Evolutionary conservation across 352 stramenopile genomes (phyloP).

Genomic region (Lagenidium giganteum): DNA sequence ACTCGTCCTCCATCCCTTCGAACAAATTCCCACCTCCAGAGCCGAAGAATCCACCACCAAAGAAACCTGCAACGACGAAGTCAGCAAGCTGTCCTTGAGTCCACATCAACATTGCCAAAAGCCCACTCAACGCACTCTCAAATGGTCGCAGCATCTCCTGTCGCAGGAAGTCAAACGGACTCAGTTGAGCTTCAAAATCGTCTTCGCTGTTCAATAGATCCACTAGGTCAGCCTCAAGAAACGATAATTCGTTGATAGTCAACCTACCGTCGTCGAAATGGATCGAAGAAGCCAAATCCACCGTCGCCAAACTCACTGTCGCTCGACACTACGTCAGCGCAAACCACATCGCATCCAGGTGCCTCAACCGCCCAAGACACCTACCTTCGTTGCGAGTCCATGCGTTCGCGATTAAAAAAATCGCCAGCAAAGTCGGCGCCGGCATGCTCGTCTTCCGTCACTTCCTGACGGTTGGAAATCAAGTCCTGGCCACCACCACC

Average conservation of each 20-base stretch:
- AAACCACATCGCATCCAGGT: neutral
- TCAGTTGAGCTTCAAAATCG: conserved; percentile 74
- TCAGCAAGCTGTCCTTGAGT: neutral
- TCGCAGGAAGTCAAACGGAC: conserved; percentile 73
- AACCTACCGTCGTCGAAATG: conserved; percentile 45
- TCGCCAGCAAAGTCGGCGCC: conserved; percentile 39
- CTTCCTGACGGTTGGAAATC: conserved; percentile 73
- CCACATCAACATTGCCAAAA: neutral
- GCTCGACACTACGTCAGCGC: neutral
- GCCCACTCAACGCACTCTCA: conserved; percentile 28
- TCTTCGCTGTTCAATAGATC: conserved; percentile 31
- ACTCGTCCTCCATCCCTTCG: conserved; percentile 57
- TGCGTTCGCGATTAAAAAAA: conserved; percentile 68
- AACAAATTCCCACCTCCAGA: conserved; percentile 36
- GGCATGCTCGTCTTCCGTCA: conserved; percentile 67
- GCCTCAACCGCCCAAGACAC: neutral
- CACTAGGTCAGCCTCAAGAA: neutral
- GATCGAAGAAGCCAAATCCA: conserved; percentile 26
- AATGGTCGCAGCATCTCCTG: conserved; percentile 81
- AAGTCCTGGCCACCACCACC: no score
- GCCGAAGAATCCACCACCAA: conserved; percentile 35
- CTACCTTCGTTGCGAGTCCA: conserved; percentile 48
- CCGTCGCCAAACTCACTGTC: conserved; percentile 24
- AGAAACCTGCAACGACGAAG: conserved; percentile 42
- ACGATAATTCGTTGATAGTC: neutral